Evolutionary conservation across 2,329 filamentous ascomycete species (phyloP).

Genomic region (Aulographum hederae): DNA sequence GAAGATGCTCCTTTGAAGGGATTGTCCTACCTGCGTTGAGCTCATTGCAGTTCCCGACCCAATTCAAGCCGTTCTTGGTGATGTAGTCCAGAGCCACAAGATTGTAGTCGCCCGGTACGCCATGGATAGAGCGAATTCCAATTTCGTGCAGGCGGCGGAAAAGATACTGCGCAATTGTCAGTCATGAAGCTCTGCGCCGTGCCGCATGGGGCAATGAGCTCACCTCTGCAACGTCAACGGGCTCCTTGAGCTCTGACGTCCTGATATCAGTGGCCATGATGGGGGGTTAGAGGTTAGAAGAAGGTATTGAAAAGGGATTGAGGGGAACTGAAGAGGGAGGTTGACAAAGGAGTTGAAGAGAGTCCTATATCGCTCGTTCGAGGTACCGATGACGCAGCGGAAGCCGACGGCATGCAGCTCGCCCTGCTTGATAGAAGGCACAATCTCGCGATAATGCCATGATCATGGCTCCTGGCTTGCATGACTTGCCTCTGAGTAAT

Average conservation of each 20-base stretch:
- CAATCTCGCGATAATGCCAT: no score
- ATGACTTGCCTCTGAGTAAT: no score
- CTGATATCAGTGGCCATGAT: slow-evolving; percentile 22
- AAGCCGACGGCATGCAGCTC: no score
- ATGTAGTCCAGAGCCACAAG: slow-evolving; percentile 37
- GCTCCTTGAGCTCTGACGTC: slow-evolving; percentile 22
- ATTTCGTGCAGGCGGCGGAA: slow-evolving; percentile 30
- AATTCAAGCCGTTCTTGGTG: slow-evolving; percentile 31
- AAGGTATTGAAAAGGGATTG: slow-evolving; percentile 1
- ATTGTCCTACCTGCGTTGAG: slow-evolving; percentile 33
- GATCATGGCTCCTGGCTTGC: no score
- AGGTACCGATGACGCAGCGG: no score
- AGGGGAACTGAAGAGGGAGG: no score
- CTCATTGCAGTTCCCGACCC: slow-evolving; percentile 45
- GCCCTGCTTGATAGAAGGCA: no score
- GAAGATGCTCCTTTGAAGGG: neutral
- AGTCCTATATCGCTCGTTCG: no score
- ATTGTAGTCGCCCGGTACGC: slow-evolving; percentile 31
- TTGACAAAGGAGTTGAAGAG: no score
- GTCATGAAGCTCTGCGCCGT: no score
- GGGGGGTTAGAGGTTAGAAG: slow-evolving; percentile 1
- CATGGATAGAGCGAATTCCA: slow-evolving; percentile 30
- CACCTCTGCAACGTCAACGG: slow-evolving; percentile 39
- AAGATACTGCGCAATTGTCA: no score
- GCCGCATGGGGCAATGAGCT: slow-evolving; percentile 4